A percentile compares a stretch with the other conserved stretches of the same genome.
These are phyloP conservation scores for Trifolium repens DNA, from an alignment of 306 rosid species.

Conservation along the genomic window DNA sequence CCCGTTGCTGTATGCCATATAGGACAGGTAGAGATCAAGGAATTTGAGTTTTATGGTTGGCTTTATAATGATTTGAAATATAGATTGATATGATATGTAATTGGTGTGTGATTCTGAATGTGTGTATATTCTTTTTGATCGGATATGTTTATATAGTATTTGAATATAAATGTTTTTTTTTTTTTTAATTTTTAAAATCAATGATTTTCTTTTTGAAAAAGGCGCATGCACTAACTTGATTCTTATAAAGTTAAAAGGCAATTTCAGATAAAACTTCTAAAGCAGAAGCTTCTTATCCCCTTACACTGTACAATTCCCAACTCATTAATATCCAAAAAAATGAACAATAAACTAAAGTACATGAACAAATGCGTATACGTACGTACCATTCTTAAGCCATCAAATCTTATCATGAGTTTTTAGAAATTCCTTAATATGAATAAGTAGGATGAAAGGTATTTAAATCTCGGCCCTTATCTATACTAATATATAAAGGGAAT, in stretches of 20 bases:
- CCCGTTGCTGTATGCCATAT: neutral
- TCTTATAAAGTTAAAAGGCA: neutral
- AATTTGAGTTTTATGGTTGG: conserved; percentile 11
- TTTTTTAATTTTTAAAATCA: neutral
- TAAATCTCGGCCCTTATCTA: no score
- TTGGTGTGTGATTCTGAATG: conserved; percentile 1
- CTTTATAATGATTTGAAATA: neutral
- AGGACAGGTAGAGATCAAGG: neutral
- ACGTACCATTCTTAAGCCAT: neutral
- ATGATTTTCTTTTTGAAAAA: neutral
- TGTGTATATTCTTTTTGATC: neutral
- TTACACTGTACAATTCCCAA: conserved; percentile 17
- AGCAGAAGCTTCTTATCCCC: conserved; percentile 30
- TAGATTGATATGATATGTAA: neutral
- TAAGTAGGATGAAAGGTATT: no score
- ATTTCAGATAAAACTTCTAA: conserved; percentile 10
- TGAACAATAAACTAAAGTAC: neutral
- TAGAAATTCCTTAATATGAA: no score
- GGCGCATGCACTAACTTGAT: conserved; percentile 9
- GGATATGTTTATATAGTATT: conserved; percentile 3
- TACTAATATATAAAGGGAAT: no score
- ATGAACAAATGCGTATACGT: neutral
- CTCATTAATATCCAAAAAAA: neutral
- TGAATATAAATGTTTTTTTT: neutral
- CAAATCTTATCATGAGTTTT: neutral